phyloP scores from a whole-genome alignment of 257 asterid species.

The Solanum habrochaites region DNA sequence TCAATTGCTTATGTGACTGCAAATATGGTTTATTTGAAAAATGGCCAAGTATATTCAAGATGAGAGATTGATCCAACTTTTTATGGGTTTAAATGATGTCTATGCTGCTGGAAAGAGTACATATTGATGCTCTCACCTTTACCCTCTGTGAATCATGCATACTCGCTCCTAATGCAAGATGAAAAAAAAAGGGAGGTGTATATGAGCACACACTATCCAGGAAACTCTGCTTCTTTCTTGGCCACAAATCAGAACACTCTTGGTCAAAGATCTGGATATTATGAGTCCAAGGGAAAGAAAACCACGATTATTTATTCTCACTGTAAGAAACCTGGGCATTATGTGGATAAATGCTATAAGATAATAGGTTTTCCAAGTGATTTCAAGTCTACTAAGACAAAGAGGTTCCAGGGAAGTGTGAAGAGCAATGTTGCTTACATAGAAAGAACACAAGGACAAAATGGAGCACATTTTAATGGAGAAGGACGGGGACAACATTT shows the following conservation, averaged over 20 bases:
- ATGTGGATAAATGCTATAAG: neutral
- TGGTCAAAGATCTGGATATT: neutral
- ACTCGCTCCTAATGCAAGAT: neutral
- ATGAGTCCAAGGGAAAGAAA: neutral
- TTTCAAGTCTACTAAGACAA: neutral
- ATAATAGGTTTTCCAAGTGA: neutral
- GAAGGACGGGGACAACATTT: neutral
- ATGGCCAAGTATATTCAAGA: neutral
- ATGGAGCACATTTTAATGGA: neutral
- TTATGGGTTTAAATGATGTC: neutral
- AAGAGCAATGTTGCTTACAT: neutral
- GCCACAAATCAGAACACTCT: neutral
- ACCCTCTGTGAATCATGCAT: neutral
- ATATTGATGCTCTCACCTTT: neutral
- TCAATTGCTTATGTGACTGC: neutral
- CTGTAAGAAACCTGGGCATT: neutral
- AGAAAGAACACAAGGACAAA: neutral
- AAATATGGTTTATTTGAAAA: neutral
- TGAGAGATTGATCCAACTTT: neutral
- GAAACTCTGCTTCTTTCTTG: neutral
- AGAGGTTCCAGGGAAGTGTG: neutral
- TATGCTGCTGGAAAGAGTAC: neutral
- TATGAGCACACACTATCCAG: neutral
- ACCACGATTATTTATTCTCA: neutral
- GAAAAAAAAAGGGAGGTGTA: neutral